These are phyloP conservation scores for Ballota nigra DNA, from an alignment of 257 asterid species.

Conservation along the genomic window DNA sequence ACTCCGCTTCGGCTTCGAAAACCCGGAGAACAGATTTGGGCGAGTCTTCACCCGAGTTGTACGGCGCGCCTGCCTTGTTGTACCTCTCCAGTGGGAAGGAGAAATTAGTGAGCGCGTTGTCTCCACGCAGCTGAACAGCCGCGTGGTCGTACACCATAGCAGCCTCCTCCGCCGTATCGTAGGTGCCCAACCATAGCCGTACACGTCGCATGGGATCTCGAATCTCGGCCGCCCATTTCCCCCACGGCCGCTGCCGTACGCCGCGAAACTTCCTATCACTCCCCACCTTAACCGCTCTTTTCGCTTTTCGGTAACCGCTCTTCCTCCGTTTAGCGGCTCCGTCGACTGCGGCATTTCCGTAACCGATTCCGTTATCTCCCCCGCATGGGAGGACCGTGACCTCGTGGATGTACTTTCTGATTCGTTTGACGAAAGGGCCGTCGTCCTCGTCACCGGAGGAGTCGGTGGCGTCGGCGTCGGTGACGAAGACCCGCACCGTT, in stretches of 20 bases:
- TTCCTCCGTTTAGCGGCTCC: slow-evolving; percentile 25
- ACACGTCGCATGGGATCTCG: slow-evolving; percentile 73
- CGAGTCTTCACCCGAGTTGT: slow-evolving; percentile 57
- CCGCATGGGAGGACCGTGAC: slow-evolving; percentile 42
- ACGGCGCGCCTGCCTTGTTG: slow-evolving; percentile 25
- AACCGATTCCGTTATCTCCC: slow-evolving; percentile 21
- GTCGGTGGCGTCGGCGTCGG: slow-evolving; percentile 87
- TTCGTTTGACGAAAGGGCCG: slow-evolving; percentile 23
- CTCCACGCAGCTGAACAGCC: slow-evolving; percentile 77
- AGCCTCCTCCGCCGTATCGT: slow-evolving; percentile 87
- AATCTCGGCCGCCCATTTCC: slow-evolving; percentile 94
- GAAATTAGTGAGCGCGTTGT: slow-evolving; percentile 78
- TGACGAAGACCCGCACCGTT: slow-evolving; percentile 55
- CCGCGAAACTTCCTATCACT: slow-evolving; percentile 61
- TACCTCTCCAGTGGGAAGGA: slow-evolving; percentile 23
- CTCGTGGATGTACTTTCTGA: slow-evolving; percentile 57
- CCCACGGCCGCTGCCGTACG: slow-evolving; percentile 84
- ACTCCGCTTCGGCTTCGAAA: no score
- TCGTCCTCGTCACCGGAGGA: slow-evolving; percentile 76
- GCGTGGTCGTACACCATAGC: slow-evolving; percentile 95
- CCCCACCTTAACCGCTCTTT: slow-evolving; percentile 15
- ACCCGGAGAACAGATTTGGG: slow-evolving; percentile 65
- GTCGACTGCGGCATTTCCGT: neutral
- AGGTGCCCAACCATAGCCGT: slow-evolving; percentile 87
- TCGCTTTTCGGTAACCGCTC: neutral